Base-by-base conservation (phyloP, 2,329 filamentous ascomycete species). In the Xylariaceae sp. region DNA sequence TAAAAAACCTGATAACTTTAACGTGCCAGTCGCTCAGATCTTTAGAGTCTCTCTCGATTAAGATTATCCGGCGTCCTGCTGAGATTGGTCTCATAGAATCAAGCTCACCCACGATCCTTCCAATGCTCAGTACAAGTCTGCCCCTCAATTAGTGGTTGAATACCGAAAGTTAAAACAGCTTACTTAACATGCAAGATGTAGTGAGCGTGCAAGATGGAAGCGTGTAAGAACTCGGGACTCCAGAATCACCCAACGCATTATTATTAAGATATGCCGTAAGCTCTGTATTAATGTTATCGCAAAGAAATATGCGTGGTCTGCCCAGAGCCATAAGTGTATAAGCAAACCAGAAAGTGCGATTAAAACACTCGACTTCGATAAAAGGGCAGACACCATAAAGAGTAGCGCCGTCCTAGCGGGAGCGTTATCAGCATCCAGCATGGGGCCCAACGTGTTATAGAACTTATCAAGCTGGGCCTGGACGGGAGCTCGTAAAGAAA, bases 301-400 rank as follows among this genome's bases (percentile, higher is more conserved):
- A 31, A 21, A 35, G 32, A 15, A 38, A 38, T 12, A 32, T 14
- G 17, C 31, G 25, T 13, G 36, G 36, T 25, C 32, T 19, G 12
- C 36, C 36, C 5, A 38, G 32, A n/a, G 32, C 29, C 4, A 28
- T 25, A 25, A 38, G 24, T 2, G 26, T 38, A 26, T 38, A 38
- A 15, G 36, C 36, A 23, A 19, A 31, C 36, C 36, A 38, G 23
- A 38, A 38, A n/a, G 75, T 63, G 1, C 63, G 49, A 15, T 57
- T 54, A 2, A 62, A 54, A 31, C 58, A 62, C 35, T 66, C 60
- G 0, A 54, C 34, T 19, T 63, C 59, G 13, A 64, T 42, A 13
- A 55, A 47, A 33, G 69, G 0, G 72, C 72, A 41, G 77, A 66
- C 2, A 64, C 50, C 60, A 64, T 61, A 33, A 56, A 50, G 3